A percentile compares a stretch with the other conserved stretches of the same genome.
Evolutionary conservation across 2,329 filamentous ascomycete genomes (phyloP).

Genomic region (Pestalotiopsis sp.): DNA sequence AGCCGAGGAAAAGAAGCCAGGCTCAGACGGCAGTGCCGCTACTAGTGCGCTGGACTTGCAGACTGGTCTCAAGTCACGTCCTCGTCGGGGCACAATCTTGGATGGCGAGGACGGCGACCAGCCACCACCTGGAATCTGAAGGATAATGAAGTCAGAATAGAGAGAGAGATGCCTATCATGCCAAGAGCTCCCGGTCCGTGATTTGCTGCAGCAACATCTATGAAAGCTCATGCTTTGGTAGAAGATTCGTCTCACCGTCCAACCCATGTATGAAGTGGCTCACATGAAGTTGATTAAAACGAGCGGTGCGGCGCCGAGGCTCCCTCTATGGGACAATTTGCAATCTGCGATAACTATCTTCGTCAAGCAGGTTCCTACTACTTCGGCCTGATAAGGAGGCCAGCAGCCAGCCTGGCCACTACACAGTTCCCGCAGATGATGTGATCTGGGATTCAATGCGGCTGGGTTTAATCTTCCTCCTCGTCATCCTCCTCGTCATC

Average conservation of each 20-base stretch:
- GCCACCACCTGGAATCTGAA: slow-evolving; percentile 29
- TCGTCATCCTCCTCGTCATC: too few relatives aligned
- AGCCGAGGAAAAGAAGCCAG: slow-evolving; percentile 24
- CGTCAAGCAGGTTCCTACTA: too few relatives aligned
- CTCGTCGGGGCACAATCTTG: slow-evolving; percentile 29
- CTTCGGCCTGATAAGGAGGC: too few relatives aligned
- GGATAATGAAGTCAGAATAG: neutral
- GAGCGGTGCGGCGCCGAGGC: too few relatives aligned
- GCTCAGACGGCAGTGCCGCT: slow-evolving; percentile 20
- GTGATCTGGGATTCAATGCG: neutral
- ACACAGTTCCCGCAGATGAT: neutral
- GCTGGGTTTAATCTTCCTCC: neutral
- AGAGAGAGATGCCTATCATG: neutral
- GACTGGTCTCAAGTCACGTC: slow-evolving; percentile 21
- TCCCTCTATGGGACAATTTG: too few relatives aligned
- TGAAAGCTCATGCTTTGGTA: neutral
- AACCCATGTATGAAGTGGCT: neutral
- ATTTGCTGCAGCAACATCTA: neutral
- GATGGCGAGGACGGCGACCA: slow-evolving; percentile 32
- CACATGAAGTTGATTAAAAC: too few relatives aligned
- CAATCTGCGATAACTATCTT: too few relatives aligned
- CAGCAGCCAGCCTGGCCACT: neutral
- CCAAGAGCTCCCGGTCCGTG: neutral
- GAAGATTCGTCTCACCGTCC: neutral
- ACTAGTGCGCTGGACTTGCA: slow-evolving; percentile 31